Base-by-base conservation (phyloP, 164 flowering plant species). In the Buxus sempervirens region DNA sequence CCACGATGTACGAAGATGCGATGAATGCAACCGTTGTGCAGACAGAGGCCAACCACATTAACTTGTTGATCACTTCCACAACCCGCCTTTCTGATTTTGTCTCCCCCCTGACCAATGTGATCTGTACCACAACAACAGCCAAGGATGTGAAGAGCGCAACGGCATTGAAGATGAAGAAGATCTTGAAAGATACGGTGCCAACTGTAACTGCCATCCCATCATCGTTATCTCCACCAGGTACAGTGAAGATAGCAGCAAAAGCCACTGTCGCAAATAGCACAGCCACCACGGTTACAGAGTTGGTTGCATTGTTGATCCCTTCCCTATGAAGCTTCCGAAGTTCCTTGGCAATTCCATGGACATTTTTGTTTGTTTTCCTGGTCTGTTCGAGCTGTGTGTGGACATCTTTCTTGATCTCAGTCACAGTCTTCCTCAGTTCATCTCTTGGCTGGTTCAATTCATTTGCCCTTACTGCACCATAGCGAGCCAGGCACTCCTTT, bases 1-100 rank as follows among this genome's bases (percentile, higher is more conserved):
- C 89, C 25, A 90, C 90, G 45, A 90, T 90, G 48, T 86, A 90
- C 9, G 90, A 82, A 5, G 96, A 81, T 19, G 96, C 81, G 19
- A 88, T 85, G 63, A 88, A 88, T 0, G 90, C 84, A 28, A 86
- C 82, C 0, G 92, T 65, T 9, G 96, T 90, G 79, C 88, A 86
- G 0, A 85, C 89, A 27, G 96, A 82, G 23, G 96, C 96, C 68
- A 90, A 68, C 96, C 92, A 90, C 96, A 90, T 90, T 64, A 90
- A 62, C 80, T 90, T 90, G 67, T 90, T 90, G 75, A 90, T 90
- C 69, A 90, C 85, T 67, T 73, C 85, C 58, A 86, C 84, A 9
- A 88, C 92, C 68, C 78, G 68, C 72, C 86, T 84, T 77, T 85
- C 96, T 0, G 90, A 66, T 70, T 88, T 86, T 26, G 86, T 79